Conservation (phyloP, 108 stramenopile species). For the Skeletonema menzelii region DNA sequence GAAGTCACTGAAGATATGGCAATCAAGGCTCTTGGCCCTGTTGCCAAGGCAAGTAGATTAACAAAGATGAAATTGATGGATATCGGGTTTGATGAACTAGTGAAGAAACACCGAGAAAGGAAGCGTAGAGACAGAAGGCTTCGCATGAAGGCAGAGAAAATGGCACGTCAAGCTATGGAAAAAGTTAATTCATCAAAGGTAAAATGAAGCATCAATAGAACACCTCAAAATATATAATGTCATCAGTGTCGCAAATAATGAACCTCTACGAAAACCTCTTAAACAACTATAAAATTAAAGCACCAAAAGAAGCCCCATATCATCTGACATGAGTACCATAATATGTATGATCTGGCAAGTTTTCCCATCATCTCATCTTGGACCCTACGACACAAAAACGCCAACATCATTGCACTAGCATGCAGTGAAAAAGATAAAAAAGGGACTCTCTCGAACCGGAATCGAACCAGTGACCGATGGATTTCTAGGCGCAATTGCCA, state of each 20-base stretch:
- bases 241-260: too few species aligned
- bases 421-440: not conserved
- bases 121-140: slow-evolving; percentile 80
- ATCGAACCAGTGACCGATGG: slow-evolving; percentile 8
- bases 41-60: slow-evolving; percentile 85
- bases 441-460: not conserved
- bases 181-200: slow-evolving; percentile 8
- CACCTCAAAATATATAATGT: too few species aligned
- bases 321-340: too few species aligned
- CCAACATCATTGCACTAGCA: too few species aligned
- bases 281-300: too few species aligned
- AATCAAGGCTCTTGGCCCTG: slow-evolving; percentile 75
- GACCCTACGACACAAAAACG: too few species aligned
- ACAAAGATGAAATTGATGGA: slow-evolving; percentile 89
- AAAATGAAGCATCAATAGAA: not conserved
- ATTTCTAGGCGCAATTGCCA: not conserved
- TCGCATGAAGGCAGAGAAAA: slow-evolving; percentile 71
- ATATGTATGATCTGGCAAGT: too few species aligned
- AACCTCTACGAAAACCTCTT: too few species aligned
- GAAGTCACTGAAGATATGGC: slow-evolving; percentile 87
- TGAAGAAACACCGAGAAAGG: slow-evolving; percentile 83
- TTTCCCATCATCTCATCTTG: too few species aligned
- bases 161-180: slow-evolving; percentile 36
- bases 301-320: too few species aligned
- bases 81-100: slow-evolving; percentile 90